Base-by-base conservation (phyloP, 2,329 filamentous ascomycete species). In the Colletotrichum sp. region DNA sequence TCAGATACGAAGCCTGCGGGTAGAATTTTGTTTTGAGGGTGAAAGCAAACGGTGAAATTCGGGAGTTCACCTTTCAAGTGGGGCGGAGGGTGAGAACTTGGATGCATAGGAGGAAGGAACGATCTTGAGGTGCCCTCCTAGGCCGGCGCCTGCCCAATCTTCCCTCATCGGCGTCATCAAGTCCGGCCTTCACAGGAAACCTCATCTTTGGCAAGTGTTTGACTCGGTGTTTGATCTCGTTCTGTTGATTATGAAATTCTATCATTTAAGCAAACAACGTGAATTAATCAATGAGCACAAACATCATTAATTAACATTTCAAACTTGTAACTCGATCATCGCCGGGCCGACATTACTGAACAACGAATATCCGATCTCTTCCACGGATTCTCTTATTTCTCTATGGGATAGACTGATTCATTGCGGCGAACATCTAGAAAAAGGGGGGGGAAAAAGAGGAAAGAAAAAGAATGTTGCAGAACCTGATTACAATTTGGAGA, bases 221-320 rank as follows among this genome's bases (percentile, higher is more conserved):
- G 0, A 48, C 6, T 12, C 10, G 10, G 10, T 48, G 43, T 21
- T 21, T 1, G 2, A 1, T 8, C 4, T 48, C 5, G 2, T 12
- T n/a, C 38, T 48, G 5, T n/a, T 1, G 4, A 48, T 48, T 13
- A 2, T 13, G 0, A 6, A 8, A 8, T 13, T 13, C 3, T 13
- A 5, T 3, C 43, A 48, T 3, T 13, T 2, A 5, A 48, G n/a
- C 43, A 48, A 4, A 48, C 0, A 12, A 12, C 0, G 18, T n/a
- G 9, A 13, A 12, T 2, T 48, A 7, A 21, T 8, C 6, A 5
- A 48, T 13, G 43, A 8, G 3, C 10, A 13, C n/a, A 10, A 3
- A 21, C 2, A 6, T 21, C 18, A 7, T 2, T 12, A 21, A 6
- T 4, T 1, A 48, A 48, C 10, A 6, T 48, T 21, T 48, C 6